These are phyloP conservation scores for Aspergillus ochraceus DNA, from an alignment of 2,329 filamentous ascomycete species.

Conservation along the genomic window DNA sequence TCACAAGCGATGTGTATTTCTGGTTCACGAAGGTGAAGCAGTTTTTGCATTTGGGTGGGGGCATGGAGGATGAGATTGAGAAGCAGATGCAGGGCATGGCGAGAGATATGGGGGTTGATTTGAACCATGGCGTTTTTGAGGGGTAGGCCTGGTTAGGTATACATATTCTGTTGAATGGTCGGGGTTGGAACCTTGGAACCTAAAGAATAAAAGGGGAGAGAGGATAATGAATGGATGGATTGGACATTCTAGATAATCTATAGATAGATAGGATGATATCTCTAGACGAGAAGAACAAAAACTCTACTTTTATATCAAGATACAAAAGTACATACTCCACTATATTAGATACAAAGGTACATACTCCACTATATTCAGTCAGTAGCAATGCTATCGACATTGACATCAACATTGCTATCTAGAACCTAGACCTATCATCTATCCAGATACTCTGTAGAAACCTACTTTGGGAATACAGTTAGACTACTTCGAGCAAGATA, in stretches of 20 bases:
- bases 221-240: too few relatives aligned
- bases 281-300: neutral
- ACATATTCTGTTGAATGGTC: neutral
- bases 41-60: constrained; percentile 70
- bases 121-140: constrained; percentile 86
- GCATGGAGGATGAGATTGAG: constrained; percentile 95
- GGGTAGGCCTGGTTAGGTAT: constrained; percentile 54
- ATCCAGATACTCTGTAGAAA: neutral
- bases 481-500: too few relatives aligned
- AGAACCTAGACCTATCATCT: neutral
- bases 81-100: constrained; percentile 82
- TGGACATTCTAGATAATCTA: neutral
- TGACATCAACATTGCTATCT: neutral
- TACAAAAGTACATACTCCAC: too few relatives aligned
- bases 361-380: too few relatives aligned
- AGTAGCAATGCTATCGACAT: too few relatives aligned
- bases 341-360: neutral
- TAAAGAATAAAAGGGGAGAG: too few relatives aligned
- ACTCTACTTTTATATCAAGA: neutral
- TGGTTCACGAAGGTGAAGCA: constrained; percentile 78
- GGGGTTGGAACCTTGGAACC: too few relatives aligned
- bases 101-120: constrained; percentile 85
- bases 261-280: neutral
- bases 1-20: constrained; percentile 77
- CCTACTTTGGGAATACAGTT: neutral